Evolutionary conservation across 345 rosid species (phyloP), one percentile per base, ranked within the genome.

Genomic region (Eucalyptus tenuipes): DNA sequence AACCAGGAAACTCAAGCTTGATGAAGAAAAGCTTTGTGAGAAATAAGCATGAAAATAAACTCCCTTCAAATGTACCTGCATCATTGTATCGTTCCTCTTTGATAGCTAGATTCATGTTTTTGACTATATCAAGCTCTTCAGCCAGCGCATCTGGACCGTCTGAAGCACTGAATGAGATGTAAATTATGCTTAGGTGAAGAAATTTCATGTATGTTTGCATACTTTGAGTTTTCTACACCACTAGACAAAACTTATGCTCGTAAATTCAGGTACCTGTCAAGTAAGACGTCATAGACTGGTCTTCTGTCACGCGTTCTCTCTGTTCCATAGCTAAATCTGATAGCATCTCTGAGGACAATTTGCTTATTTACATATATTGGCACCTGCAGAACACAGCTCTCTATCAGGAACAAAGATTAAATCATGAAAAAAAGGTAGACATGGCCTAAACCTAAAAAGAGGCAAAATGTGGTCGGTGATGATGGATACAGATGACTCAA

Each of bases 321-420:
- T 87, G 82, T 89, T 91, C 96, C 98, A 92, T 93, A 92, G 85
- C 98, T 96, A 91, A 97, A 93, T 92, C 90, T 94, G 86, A 96
- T 91, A 88, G 98, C 98, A 92, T 97, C 98, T 24, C 92, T 93
- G 89, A 93, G 88, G 89, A 97, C 94, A 90, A 97, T 94, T 92
- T 95, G 91, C 94, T 93, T 97, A 90, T 91, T 95, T 81, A 97
- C 96, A 92, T 92, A 95, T 91, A 97, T 94, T 33, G 99, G 99
- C 89, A 96, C 98, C 99, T 97, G 96, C 88, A 89, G 87, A 45
- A 49, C 80, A 64, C 84, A 91, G 85, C 87, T 44, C 85, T 49
- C 52, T 50, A 86, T 52, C 47, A 53, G 57, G 64, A 86, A 53
- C 64, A 86, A 86, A 86, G 64, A 37, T 31, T 45, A n/a, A 22